These are phyloP conservation scores for Pisolithus marmoratus DNA, from an alignment of 768 basidiomycete genomes.

Conservation along the genomic window DNA sequence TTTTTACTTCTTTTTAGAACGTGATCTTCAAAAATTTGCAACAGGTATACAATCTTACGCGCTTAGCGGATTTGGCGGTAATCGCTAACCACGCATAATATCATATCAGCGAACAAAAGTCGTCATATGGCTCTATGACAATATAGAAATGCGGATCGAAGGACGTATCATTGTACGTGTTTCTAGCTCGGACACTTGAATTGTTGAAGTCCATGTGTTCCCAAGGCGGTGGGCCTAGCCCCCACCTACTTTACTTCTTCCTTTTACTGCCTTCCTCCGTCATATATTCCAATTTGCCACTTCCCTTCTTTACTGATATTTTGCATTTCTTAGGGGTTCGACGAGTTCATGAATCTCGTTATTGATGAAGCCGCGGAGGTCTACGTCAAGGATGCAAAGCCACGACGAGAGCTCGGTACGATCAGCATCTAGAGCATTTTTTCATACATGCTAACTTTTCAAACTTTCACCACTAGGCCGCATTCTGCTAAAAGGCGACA, in stretches of 20 bases:
- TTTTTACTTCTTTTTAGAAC: slow-evolving; percentile 47
- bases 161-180: slow-evolving; percentile 88
- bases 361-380: slow-evolving; percentile 92
- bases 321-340: slow-evolving; percentile 69
- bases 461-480: slow-evolving; percentile 52
- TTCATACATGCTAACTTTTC: slow-evolving; percentile 1
- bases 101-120: slow-evolving; percentile 67
- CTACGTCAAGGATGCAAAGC: slow-evolving; percentile 84
- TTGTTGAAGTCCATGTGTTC: slow-evolving; percentile 35
- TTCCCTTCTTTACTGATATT: slow-evolving; percentile 18
- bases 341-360: slow-evolving; percentile 99
- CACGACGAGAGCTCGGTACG: slow-evolving; percentile 77
- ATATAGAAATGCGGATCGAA: slow-evolving; percentile 94
- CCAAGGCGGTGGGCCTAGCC: slow-evolving; percentile 30
- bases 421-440: slow-evolving; percentile 7
- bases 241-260: slow-evolving; percentile 5
- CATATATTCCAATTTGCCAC: background rate
- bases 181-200: slow-evolving; percentile 23
- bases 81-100: slow-evolving; percentile 6
- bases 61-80: no score
- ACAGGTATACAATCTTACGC: slow-evolving; percentile 40
- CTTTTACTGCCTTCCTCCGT: background rate
- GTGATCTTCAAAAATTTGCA: slow-evolving; percentile 98
- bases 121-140: slow-evolving; percentile 94
- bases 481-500: slow-evolving; percentile 94